Evolutionary conservation across 495 filamentous ascomycete genomes (phyloP).

Genomic region (Penicillium goetzii): DNA sequence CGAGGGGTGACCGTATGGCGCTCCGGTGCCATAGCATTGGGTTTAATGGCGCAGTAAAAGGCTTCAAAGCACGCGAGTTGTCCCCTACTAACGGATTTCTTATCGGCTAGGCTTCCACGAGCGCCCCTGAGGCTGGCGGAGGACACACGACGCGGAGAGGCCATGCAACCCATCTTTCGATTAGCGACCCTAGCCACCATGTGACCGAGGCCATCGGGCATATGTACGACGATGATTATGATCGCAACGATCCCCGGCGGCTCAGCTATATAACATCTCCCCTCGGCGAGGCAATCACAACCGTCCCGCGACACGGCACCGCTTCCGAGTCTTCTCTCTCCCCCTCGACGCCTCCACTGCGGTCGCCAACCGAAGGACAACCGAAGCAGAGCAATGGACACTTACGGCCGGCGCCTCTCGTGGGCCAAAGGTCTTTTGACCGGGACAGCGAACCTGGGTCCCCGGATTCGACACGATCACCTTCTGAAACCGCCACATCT

Average conservation of each 20-base stretch:
- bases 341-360: constrained; percentile 32
- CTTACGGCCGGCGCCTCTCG: constrained; percentile 42
- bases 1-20: neutral
- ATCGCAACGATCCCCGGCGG: constrained; percentile 62
- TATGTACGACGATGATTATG: constrained; percentile 87
- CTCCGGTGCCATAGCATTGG: neutral
- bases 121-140: constrained; percentile 57
- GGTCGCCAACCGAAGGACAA: constrained; percentile 24
- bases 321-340: constrained; percentile 52
- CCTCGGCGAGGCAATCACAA: constrained; percentile 51
- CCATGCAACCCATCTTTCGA: constrained; percentile 68
- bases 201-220: constrained; percentile 97
- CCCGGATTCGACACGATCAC: constrained; percentile 60
- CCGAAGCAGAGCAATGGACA: constrained; percentile 45
- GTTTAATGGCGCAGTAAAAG: neutral
- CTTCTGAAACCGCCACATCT: constrained; percentile 69
- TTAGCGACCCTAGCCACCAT: constrained; percentile 87
- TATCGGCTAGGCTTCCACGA: constrained; percentile 52
- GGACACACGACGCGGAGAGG: constrained; percentile 60
- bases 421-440: constrained; percentile 52
- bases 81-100: constrained; percentile 18
- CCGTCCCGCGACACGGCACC: constrained; percentile 46
- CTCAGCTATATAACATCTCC: constrained; percentile 67
- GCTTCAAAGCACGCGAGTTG: neutral
- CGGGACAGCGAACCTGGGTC: constrained; percentile 57